Evolutionary conservation across 2,329 filamentous ascomycete genomes (phyloP), one percentile per base, ranked within the genome.

Genomic region (Colletotrichum siamense): DNA sequence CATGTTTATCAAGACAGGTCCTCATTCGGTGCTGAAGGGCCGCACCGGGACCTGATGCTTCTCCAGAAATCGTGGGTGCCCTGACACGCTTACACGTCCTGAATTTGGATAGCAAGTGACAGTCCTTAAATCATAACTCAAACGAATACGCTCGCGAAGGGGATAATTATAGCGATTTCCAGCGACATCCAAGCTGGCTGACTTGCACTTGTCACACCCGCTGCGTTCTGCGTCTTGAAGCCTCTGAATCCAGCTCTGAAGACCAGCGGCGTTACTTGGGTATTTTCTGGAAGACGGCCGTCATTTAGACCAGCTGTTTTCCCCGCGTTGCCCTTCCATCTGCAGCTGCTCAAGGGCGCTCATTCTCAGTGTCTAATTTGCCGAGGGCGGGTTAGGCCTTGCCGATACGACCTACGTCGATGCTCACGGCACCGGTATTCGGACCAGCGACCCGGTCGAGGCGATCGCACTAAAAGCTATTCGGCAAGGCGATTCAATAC

Each of bases 381-480:
- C 44, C 6, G 8, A 52, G 44, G 16, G 18, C 3, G 16, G 16
- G 44, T 12, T 52, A 6, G 44, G 18, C 22, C 8, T 52, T 52
- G 44, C 7, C 44, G 44, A 52, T 52, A 79, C 77, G 3, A 69
- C 59, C 7, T 86, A 84, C 68, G 81, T 87, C 67, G 86, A 88
- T 78, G 82, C 83, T 9, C 87, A 90, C 74, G 88, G 87, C 5
- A 89, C 88, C 1, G 87, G 87, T 8, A 90, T 88, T 2, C 79
- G 81, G 28, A 85, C 85, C 12, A 88, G 88, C 1, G 88, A 90
- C 76, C 85, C 85, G 0, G 79, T 84, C 7, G 88, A 88, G 68
- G 88, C 90, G 52, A 88, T 65, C 0, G 85, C 85, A 1, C 80
- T 89, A 9, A 22, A 52, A 52, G 44, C 44, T 3, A 52, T 52